Conservation (phyloP, 2,329 filamentous ascomycete genomes). For the Exophiala xenobiotica region DNA sequence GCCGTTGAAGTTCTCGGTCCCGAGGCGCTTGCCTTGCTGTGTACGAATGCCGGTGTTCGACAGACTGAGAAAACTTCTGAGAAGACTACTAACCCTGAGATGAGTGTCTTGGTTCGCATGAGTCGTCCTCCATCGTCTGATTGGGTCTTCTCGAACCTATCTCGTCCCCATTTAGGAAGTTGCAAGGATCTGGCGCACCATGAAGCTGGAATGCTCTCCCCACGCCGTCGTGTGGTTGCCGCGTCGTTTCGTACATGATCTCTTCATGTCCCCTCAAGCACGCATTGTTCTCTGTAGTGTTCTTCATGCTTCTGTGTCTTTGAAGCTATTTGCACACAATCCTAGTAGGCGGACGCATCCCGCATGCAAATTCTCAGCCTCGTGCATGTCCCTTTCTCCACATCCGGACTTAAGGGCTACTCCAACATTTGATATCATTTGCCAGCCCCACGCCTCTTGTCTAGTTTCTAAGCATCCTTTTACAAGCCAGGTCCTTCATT, state of each 20-base stretch:
- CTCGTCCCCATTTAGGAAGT: background rate
- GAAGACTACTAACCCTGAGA: too few species aligned
- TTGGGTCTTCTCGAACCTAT: background rate
- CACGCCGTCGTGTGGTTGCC: too few species aligned
- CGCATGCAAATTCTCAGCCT: conserved; percentile 2
- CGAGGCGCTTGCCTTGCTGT: too few species aligned
- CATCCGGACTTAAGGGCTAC: background rate
- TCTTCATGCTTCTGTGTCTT: background rate
- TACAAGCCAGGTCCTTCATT: too few species aligned
- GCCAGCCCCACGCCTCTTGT: background rate
- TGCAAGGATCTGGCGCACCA: background rate
- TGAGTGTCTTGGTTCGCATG: background rate
- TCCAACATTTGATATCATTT: background rate
- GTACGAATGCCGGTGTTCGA: too few species aligned
- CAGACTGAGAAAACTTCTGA: too few species aligned
- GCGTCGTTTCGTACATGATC: too few species aligned
- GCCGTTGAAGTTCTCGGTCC: background rate
- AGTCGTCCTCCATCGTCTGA: too few species aligned
- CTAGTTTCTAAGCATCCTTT: background rate
- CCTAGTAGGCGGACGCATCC: background rate
- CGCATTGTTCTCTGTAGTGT: too few species aligned
- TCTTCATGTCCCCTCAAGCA: too few species aligned
- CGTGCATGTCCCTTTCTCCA: background rate
- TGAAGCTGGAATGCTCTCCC: too few species aligned
- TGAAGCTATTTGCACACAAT: background rate